These are phyloP conservation scores for Phialemoniopsis sp. DNA, from an alignment of 2,329 filamentous ascomycete genomes.

Conservation along the genomic window DNA sequence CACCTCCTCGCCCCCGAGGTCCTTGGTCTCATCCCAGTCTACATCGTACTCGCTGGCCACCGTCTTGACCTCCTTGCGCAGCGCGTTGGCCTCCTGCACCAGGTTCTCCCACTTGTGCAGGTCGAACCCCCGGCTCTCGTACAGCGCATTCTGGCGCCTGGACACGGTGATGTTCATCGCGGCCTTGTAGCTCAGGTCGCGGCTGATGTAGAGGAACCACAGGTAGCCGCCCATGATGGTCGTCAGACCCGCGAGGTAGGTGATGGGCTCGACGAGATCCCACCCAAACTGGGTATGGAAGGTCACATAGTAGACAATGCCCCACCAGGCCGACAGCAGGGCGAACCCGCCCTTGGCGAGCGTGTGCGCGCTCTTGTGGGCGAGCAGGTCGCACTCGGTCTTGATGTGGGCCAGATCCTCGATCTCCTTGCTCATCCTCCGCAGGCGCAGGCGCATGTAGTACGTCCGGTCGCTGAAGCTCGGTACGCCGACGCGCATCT, in stretches of 20 bases:
- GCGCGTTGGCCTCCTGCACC: constrained; percentile 72
- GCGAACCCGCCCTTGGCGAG: constrained; percentile 78
- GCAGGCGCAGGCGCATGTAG: constrained; percentile 73
- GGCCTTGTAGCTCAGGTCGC: constrained; percentile 80
- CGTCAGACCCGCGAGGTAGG: constrained; percentile 81
- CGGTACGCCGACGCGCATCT: constrained; percentile 77
- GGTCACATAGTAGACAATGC: constrained; percentile 68
- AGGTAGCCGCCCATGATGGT: constrained; percentile 87
- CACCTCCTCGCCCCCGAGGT: constrained; percentile 66
- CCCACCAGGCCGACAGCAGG: constrained; percentile 75
- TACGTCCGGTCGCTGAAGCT: constrained; percentile 89
- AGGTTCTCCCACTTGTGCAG: constrained; percentile 71
- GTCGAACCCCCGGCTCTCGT: constrained; percentile 73
- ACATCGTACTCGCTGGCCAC: constrained; percentile 86
- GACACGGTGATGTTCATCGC: constrained; percentile 86
- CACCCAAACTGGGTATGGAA: constrained; percentile 76
- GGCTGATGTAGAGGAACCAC: constrained; percentile 91
- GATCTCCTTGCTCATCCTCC: constrained; percentile 67
- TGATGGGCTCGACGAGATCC: constrained; percentile 89
- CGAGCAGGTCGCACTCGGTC: constrained; percentile 73
- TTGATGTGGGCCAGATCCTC: constrained; percentile 70
- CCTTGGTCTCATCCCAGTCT: constrained; percentile 76
- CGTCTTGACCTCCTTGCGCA: constrained; percentile 74
- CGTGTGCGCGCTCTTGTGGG: constrained; percentile 72
- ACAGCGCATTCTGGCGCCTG: constrained; percentile 70